Conservation (phyloP, 805 yeast species). For the Hanseniaspora thailandica region DNA sequence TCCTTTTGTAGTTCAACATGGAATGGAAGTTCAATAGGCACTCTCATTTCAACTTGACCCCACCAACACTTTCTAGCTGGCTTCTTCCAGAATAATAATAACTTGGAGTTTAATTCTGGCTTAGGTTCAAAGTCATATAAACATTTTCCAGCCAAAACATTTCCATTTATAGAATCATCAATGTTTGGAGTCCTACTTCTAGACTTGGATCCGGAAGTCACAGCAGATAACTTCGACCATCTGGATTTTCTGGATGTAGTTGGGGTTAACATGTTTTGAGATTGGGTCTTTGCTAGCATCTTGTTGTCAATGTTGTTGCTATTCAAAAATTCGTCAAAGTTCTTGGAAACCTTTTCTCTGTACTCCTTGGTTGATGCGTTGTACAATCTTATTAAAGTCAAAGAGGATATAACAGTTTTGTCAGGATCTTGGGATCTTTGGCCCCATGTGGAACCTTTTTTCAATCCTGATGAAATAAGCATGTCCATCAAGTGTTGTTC, state of each 20-base stretch:
- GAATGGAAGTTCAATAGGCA: conserved; percentile 26
- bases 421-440: conserved; percentile 77
- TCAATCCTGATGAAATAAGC: conserved; percentile 84
- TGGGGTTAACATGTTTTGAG: conserved; percentile 11
- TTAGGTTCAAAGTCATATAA: conserved; percentile 27
- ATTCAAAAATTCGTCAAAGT: conserved; percentile 12
- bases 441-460: conserved; percentile 65
- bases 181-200: conserved; percentile 34
- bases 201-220: conserved; percentile 49
- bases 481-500: conserved; percentile 90
- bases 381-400: conserved; percentile 34
- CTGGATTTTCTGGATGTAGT: conserved; percentile 36
- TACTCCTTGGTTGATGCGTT: conserved; percentile 31
- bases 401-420: conserved; percentile 74
- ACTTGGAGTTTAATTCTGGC: conserved; percentile 41
- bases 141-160: conserved; percentile 22
- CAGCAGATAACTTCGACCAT: conserved; percentile 51
- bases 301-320: conserved; percentile 22
- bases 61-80: conserved; percentile 99
- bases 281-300: conserved; percentile 7
- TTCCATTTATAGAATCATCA: conserved; percentile 12
- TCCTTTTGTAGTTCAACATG: conserved; percentile 10
- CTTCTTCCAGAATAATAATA: conserved; percentile 86
- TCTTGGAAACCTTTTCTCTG: conserved; percentile 22
- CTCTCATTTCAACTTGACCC: conserved; percentile 49